Conservation (phyloP, 2,329 filamentous ascomycete genomes). For the Curvularia lunata region DNA sequence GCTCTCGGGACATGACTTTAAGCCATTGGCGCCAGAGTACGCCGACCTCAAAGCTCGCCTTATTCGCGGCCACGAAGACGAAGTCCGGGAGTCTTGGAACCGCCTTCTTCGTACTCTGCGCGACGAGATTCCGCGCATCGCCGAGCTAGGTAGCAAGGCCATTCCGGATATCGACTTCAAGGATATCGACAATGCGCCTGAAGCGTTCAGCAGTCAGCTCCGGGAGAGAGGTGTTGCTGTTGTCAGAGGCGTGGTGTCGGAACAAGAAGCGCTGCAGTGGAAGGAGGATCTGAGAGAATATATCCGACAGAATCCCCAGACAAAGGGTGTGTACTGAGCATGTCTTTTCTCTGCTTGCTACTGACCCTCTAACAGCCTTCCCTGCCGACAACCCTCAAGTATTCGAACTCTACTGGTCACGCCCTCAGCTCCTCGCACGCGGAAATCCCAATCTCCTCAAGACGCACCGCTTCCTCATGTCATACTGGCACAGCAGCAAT, state of each 20-base stretch:
- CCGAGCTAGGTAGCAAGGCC: conserved; percentile 50
- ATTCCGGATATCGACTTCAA: conserved; percentile 58
- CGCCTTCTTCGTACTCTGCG: conserved; percentile 52
- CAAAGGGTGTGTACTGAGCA: conserved; percentile 38
- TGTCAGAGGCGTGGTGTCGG: conserved; percentile 53
- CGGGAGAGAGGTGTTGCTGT: conserved; percentile 63
- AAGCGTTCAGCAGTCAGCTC: conserved; percentile 63
- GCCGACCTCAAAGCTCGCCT: conserved; percentile 54
- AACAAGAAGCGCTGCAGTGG: conserved; percentile 53
- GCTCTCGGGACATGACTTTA: conserved; percentile 55
- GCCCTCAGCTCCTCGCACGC: conserved; percentile 55
- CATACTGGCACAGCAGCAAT: conserved; percentile 56
- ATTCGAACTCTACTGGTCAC: conserved; percentile 60
- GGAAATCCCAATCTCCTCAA: conserved; percentile 56
- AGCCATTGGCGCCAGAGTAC: conserved; percentile 54
- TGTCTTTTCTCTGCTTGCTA: not conserved
- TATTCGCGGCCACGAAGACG: conserved; percentile 56
- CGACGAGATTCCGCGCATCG: conserved; percentile 55
- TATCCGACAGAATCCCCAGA: conserved; percentile 55
- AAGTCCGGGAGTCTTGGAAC: conserved; percentile 55
- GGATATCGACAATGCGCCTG: conserved; percentile 56
- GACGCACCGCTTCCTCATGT: conserved; percentile 57
- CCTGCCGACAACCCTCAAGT: conserved; percentile 58
- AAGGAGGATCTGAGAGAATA: conserved; percentile 55
- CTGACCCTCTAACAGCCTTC: conserved; percentile 48